Percentiles rank a stretch among this genome's conserved stretches.
Evolutionary conservation across 371 early-diverging fungal genomes (phyloP).

Genomic region (Saksenaea oblongispora): DNA sequence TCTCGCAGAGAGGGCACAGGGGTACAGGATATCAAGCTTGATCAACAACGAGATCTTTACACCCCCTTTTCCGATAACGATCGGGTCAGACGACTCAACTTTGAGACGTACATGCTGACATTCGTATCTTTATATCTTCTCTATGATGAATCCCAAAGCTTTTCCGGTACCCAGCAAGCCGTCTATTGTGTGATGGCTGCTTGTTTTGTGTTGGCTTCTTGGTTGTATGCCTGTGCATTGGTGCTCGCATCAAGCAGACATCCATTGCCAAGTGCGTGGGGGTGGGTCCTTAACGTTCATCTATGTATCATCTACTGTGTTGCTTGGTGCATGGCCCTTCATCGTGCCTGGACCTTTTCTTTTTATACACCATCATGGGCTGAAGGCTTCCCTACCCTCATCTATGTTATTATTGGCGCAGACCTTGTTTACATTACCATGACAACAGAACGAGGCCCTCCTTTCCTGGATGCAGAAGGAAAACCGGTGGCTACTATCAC

Average conservation of each 20-base stretch:
- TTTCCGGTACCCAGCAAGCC: neutral
- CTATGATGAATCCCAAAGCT: constrained; percentile 7
- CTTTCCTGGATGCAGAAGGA: constrained; percentile 37
- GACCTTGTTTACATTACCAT: constrained; percentile 35
- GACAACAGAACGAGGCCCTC: constrained; percentile 30
- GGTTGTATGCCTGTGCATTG: constrained; percentile 31
- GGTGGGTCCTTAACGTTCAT: constrained; percentile 44
- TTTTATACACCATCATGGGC: constrained; percentile 2
- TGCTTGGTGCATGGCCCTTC: constrained; percentile 14
- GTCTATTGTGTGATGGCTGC: constrained; percentile 9
- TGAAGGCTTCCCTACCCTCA: constrained; percentile 15
- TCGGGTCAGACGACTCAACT: constrained; percentile 17
- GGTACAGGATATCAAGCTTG: constrained; percentile 5
- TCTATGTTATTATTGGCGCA: constrained; percentile 17
- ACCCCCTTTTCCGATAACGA: constrained; percentile 22
- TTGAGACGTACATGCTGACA: constrained; percentile 12
- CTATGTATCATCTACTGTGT: constrained; percentile 28
- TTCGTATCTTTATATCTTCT: constrained; percentile 8
- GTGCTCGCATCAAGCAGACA: constrained; percentile 23
- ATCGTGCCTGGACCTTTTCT: constrained; percentile 15
- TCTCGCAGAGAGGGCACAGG: constrained; percentile 5
- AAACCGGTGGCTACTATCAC: constrained; percentile 15
- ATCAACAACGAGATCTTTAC: constrained; percentile 18
- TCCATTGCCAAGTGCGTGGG: constrained; percentile 35
- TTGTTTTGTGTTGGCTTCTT: constrained; percentile 18